Evolutionary conservation across 1,284 basidiomycete genomes (phyloP).

Genomic region (Leccinum subatratum): DNA sequence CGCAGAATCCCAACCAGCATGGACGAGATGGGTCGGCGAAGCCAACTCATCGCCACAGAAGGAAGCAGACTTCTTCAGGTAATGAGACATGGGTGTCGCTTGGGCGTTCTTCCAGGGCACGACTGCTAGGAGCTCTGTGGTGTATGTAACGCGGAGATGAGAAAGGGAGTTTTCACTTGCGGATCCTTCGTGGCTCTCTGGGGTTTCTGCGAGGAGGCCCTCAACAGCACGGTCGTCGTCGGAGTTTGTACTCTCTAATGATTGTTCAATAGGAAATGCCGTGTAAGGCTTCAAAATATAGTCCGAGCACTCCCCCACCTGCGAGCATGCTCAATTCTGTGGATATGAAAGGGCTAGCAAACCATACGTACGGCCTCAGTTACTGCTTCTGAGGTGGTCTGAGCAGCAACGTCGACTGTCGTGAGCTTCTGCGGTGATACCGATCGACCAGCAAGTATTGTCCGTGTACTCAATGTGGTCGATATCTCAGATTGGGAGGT

Average conservation of each 20-base stretch:
- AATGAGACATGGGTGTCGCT: conserved; percentile 36
- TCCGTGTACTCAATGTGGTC: conserved; percentile 31
- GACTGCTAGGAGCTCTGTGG: conserved; percentile 34
- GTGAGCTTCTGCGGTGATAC: conserved; percentile 33
- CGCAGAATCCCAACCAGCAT: conserved; percentile 57
- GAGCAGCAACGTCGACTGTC: conserved; percentile 20
- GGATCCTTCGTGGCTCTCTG: conserved; percentile 28
- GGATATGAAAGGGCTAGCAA: conserved; percentile 31
- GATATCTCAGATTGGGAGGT: conserved; percentile 29
- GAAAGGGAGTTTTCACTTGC: conserved; percentile 33
- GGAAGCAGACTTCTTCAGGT: conserved; percentile 37
- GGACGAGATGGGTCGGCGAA: conserved; percentile 45
- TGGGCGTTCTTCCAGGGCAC: conserved; percentile 40
- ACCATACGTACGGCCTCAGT: conserved; percentile 32
- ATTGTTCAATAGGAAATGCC: conserved; percentile 30
- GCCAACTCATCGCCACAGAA: conserved; percentile 37
- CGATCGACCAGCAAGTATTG: conserved; percentile 32
- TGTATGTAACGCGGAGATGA: conserved; percentile 38
- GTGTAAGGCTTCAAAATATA: conserved; percentile 27
- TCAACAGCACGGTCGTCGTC: conserved; percentile 34
- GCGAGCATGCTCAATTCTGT: conserved; percentile 27
- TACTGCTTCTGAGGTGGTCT: conserved; percentile 27
- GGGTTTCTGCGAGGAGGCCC: conserved; percentile 33
- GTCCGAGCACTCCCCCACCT: conserved; percentile 31
- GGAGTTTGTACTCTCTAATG: conserved; percentile 36